Evolutionary conservation across 441 rosid genomes (phyloP).

Genomic region (Eutrema salsugineum): DNA sequence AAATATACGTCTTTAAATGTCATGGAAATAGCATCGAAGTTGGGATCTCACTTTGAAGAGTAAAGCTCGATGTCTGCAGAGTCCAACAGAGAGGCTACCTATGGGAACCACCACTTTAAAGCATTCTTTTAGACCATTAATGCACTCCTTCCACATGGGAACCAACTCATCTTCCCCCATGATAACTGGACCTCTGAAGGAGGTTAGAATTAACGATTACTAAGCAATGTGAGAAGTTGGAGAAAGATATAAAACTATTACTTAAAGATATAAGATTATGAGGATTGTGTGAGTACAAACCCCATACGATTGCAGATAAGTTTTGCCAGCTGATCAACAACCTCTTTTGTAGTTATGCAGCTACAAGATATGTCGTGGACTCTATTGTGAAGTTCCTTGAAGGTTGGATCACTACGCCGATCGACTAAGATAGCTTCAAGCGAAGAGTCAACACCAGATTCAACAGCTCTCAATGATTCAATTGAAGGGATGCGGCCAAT

Average conservation of each 20-base stretch:
- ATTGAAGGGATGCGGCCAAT: conserved; percentile 87
- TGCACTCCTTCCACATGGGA: conserved; percentile 77
- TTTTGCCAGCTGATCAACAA: conserved; percentile 92
- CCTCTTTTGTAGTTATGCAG: conserved; percentile 79
- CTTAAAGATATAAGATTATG: conserved; percentile 3
- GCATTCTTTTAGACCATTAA: conserved; percentile 71
- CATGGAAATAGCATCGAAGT: conserved; percentile 4
- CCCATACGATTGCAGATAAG: conserved; percentile 93
- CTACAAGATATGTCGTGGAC: conserved; percentile 65
- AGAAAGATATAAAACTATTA: conserved; percentile 13
- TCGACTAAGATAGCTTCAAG: conserved; percentile 87
- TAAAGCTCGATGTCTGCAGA: conserved; percentile 96
- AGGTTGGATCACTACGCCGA: conserved; percentile 62
- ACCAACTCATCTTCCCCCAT: conserved; percentile 62
- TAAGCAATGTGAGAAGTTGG: conserved; percentile 29
- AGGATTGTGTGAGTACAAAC: conserved; percentile 46
- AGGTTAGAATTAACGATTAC: conserved; percentile 8
- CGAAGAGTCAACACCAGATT: conserved; percentile 51
- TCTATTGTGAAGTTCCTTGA: conserved; percentile 82
- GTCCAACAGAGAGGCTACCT: conserved; percentile 86
- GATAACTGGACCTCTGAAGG: conserved; percentile 66
- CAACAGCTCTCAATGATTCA: conserved; percentile 78
- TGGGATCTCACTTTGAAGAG: conserved; percentile 80
- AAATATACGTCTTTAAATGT: background rate
- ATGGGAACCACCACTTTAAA: conserved; percentile 86